Evolutionary conservation across 148 eudicot genomes (phyloP).

Genomic region (Gaultheria prostrata): DNA sequence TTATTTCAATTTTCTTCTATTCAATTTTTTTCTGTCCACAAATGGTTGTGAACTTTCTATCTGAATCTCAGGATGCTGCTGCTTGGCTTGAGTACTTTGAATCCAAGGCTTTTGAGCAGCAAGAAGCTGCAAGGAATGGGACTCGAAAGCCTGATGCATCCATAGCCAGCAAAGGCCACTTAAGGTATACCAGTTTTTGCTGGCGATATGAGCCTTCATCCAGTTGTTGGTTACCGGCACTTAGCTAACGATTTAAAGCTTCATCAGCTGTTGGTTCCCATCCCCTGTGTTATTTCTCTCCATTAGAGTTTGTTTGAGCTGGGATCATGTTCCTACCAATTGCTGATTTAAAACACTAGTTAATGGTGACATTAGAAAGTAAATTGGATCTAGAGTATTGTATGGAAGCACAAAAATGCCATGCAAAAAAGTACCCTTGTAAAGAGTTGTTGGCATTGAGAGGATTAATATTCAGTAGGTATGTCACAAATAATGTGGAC

Average conservation of each 20-base stretch:
- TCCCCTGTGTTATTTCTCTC: not conserved
- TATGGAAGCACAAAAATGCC: not conserved
- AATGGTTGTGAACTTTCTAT: constrained; percentile 5
- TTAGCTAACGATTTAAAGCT: not conserved
- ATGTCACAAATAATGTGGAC: not conserved
- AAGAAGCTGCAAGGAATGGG: constrained; percentile 99
- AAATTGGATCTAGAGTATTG: not conserved
- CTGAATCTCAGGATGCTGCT: constrained; percentile 89
- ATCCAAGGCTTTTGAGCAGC: constrained; percentile 99
- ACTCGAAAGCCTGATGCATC: constrained; percentile 98
- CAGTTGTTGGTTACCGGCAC: not conserved
- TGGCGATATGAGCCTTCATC: constrained; percentile 11
- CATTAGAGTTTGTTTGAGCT: not conserved
- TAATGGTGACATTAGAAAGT: not conserved
- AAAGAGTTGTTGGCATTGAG: not conserved
- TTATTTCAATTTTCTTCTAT: not conserved
- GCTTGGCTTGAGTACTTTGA: constrained; percentile 99
- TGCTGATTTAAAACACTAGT: not conserved
- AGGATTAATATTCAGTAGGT: not conserved
- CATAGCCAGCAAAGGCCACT: constrained; percentile 98
- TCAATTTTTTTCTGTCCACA: not conserved
- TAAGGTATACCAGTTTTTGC: constrained; percentile 57
- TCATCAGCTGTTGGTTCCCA: not conserved
- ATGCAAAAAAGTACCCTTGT: not conserved
- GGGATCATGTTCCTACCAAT: not conserved